A percentile compares a stretch with the other conserved stretches of the same genome.
Evolutionary conservation across 139 green algal genomes (phyloP).

Genomic region (Edaphochlamys debaryana): DNA sequence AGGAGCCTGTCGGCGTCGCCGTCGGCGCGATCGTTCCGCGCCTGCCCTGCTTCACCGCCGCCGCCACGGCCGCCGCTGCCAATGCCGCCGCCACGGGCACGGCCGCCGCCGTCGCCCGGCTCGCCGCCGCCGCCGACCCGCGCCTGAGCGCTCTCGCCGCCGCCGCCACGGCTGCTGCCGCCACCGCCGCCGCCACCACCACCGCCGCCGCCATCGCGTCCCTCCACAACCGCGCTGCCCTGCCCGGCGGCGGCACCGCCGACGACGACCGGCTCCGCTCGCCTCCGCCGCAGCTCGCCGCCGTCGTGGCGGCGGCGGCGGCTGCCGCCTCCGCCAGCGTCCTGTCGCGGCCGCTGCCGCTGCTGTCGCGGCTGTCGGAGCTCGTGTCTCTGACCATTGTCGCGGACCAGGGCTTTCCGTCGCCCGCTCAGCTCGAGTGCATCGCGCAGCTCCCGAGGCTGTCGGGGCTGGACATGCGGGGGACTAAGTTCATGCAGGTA

Average conservation of each 20-base stretch:
- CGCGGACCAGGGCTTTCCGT: constrained; percentile 10
- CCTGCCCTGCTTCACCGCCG: too few relatives aligned
- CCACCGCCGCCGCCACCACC: not conserved
- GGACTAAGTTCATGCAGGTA: constrained; percentile 32
- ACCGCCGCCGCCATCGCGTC: not conserved
- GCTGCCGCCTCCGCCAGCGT: not conserved
- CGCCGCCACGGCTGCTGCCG: not conserved
- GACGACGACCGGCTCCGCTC: not conserved
- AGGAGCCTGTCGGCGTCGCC: too few relatives aligned
- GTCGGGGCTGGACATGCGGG: constrained; percentile 13
- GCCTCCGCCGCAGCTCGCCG: not conserved
- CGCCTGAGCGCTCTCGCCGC: too few relatives aligned
- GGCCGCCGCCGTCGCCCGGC: too few relatives aligned
- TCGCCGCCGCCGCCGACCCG: too few relatives aligned
- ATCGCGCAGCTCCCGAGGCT: not conserved
- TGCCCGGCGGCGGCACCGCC: not conserved
- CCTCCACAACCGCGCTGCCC: not conserved
- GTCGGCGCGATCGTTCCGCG: too few relatives aligned
- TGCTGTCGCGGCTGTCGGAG: constrained; percentile 8
- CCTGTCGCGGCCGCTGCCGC: not conserved
- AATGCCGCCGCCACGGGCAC: too few relatives aligned
- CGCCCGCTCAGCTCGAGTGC: not conserved
- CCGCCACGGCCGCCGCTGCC: too few relatives aligned
- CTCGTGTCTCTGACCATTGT: constrained; percentile 11
- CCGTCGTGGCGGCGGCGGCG: not conserved